Evolutionary conservation across 1,284 basidiomycete species (phyloP), one percentile per base, ranked within the genome.

Genomic region (Singerocomus inundabilis): DNA sequence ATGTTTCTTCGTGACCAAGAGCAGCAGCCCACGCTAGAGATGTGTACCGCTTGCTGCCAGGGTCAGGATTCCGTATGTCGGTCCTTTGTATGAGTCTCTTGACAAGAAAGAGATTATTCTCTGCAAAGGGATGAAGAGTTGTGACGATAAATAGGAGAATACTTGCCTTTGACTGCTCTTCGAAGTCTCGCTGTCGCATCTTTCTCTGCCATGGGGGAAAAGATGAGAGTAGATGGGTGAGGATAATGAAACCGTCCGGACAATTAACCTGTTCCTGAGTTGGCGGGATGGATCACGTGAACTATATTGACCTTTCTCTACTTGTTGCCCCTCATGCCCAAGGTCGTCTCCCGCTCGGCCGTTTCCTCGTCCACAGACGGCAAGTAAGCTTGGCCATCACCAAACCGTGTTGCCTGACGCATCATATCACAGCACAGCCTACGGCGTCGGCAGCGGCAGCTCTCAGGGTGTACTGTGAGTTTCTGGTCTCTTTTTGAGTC

Each of bases 71-170:
- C 26, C 93, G 81, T 75, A 95, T 82, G 64, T 95, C 91, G 26
- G 87, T 90, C 62, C 84, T 74, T 66, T 84, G 84, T 58, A 88
- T 76, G 59, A 92, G 82, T 39, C 92, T 80, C 70, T 84, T 86
- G 62, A 95, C 89, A 54, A 94, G 82, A 57, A 93, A 86, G 54
- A 95, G 81, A 70, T 94, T 94, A 73, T 95, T 93, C 73, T 94
- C 93, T 95, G 65, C 34, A 51, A 41, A 43, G 42, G 53, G 43
- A 57, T 55, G 52, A 60, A 53, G 32, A 46, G 37, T 29, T 35
- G 46, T 29, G 25, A 46, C 26, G 42, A 44, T 51, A 47, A 48
- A 34, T 44, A 41, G 10, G 47, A 37, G 33, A 45, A 48, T 16
- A 51, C 66, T 39, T 47, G 84, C 88, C 88, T 77, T 89, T 88